Evolutionary conservation across 2,329 filamentous ascomycete genomes (phyloP).

Genomic region (Colletotrichum phormii): DNA sequence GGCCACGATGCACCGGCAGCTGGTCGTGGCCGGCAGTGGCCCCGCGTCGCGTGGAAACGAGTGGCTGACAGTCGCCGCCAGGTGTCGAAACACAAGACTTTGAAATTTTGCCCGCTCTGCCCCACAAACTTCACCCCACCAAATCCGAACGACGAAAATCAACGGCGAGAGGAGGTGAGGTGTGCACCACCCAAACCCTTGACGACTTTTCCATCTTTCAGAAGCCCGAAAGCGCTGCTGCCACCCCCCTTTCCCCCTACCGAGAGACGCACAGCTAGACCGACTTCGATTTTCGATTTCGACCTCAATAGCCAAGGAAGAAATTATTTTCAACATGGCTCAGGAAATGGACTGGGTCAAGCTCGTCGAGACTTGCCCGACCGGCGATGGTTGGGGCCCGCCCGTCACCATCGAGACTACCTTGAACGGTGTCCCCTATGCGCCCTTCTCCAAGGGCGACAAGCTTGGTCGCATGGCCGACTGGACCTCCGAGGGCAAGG

Average conservation of each 20-base stretch:
- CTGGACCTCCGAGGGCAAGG: conserved; percentile 94
- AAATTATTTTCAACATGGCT: conserved; percentile 51
- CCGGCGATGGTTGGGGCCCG: conserved; percentile 89
- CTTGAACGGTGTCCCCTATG: conserved; percentile 94
- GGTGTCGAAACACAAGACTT: conserved; percentile 17
- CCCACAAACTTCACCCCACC: conserved; percentile 40
- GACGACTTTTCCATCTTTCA: conserved; percentile 35
- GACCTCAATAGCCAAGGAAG: neutral
- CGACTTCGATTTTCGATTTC: neutral
- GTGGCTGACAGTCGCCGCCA: conserved; percentile 12
- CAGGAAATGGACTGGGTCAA: conserved; percentile 69
- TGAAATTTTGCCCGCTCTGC: conserved; percentile 39
- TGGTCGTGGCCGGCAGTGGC: conserved; percentile 22
- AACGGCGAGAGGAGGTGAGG: conserved; percentile 35
- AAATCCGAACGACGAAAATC: conserved; percentile 38
- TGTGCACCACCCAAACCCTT: conserved; percentile 35
- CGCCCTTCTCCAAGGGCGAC: conserved; percentile 98
- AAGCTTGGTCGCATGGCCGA: conserved; percentile 99
- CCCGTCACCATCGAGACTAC: conserved; percentile 85
- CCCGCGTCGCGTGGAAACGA: conserved; percentile 31
- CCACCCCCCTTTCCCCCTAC: conserved; percentile 17
- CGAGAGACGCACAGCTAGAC: conserved; percentile 13
- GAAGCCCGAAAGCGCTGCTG: conserved; percentile 33
- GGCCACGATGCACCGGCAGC: neutral
- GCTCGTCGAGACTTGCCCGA: conserved; percentile 78